These are phyloP conservation scores for Hevea brasiliensis DNA, from an alignment of 345 rosid species.

Conservation along the genomic window DNA sequence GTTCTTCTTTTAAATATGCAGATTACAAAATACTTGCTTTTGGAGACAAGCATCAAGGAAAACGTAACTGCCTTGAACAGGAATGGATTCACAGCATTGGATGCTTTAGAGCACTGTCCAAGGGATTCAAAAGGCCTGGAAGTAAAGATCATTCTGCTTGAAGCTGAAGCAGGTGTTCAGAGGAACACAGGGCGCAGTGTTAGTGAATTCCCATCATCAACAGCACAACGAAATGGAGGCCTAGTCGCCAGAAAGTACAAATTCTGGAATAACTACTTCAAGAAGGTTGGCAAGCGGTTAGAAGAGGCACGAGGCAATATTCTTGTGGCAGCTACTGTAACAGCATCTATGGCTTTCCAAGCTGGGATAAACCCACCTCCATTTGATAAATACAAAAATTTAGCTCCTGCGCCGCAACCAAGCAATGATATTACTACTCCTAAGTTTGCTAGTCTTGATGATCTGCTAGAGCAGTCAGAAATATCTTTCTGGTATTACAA, in stretches of 20 bases:
- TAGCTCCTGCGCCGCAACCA: too few relatives aligned
- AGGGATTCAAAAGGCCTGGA: neutral
- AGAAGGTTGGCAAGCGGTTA: neutral
- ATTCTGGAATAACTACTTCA: neutral
- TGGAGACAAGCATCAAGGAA: neutral
- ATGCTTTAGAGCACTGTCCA: neutral
- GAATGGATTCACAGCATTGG: neutral
- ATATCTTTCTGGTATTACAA: neutral
- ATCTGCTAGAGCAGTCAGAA: neutral
- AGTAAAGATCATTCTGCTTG: conserved; percentile 1
- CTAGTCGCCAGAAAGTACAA: neutral
- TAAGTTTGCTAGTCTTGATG: too few relatives aligned
- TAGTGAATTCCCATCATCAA: neutral
- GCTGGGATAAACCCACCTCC: neutral
- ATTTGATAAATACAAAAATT: too few relatives aligned
- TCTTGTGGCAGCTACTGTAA: neutral
- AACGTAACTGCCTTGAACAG: neutral
- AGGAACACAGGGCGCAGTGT: neutral
- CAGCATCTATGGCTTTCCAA: neutral
- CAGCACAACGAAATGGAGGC: neutral
- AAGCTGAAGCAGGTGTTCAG: neutral
- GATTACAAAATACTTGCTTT: neutral
- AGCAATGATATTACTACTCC: too few relatives aligned
- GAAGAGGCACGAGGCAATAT: neutral
- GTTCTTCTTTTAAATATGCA: neutral